phyloP scores from a whole-genome alignment of 306 rosid species.

The Vigna unguiculata region DNA sequence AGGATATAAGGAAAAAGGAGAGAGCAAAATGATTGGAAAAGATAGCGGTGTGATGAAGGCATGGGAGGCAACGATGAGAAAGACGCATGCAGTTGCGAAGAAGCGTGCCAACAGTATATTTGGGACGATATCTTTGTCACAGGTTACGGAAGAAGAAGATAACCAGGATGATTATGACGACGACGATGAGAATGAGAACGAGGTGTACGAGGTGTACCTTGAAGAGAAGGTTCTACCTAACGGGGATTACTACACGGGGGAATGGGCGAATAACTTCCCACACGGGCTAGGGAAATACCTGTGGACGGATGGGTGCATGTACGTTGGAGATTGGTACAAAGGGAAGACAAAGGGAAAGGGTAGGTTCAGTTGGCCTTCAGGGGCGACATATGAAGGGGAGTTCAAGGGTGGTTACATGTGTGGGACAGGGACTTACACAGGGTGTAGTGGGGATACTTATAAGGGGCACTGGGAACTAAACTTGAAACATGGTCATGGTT shows the following conservation, averaged over 20 bases:
- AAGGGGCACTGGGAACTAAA: slow-evolving; percentile 87
- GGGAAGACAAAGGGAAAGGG: slow-evolving; percentile 87
- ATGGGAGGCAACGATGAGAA: slow-evolving; percentile 92
- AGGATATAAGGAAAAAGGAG: background rate
- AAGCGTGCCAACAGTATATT: slow-evolving; percentile 86
- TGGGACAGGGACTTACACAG: slow-evolving; percentile 73
- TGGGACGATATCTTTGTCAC: slow-evolving; percentile 54
- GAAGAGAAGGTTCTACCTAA: slow-evolving; percentile 80
- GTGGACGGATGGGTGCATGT: slow-evolving; percentile 94
- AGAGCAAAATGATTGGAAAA: slow-evolving; percentile 62
- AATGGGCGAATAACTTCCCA: slow-evolving; percentile 81
- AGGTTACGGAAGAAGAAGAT: slow-evolving; percentile 45
- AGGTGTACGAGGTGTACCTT: slow-evolving; percentile 47
- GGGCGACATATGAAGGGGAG: slow-evolving; percentile 93
- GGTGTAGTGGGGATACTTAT: slow-evolving; percentile 71
- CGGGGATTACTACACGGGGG: slow-evolving; percentile 88
- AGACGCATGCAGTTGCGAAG: slow-evolving; percentile 79
- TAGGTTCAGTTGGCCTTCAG: slow-evolving; percentile 92
- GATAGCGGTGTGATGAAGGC: slow-evolving; percentile 83
- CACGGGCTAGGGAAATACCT: slow-evolving; percentile 85
- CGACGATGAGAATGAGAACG: slow-evolving; percentile 43
- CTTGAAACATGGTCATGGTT: slow-evolving; percentile 80
- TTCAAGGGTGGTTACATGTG: slow-evolving; percentile 86
- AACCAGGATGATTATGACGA: slow-evolving; percentile 25
- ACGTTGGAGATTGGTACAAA: slow-evolving; percentile 78